Evolutionary conservation across 1,284 basidiomycete genomes (phyloP).

Genomic region (Ceratobasidium sp.): DNA sequence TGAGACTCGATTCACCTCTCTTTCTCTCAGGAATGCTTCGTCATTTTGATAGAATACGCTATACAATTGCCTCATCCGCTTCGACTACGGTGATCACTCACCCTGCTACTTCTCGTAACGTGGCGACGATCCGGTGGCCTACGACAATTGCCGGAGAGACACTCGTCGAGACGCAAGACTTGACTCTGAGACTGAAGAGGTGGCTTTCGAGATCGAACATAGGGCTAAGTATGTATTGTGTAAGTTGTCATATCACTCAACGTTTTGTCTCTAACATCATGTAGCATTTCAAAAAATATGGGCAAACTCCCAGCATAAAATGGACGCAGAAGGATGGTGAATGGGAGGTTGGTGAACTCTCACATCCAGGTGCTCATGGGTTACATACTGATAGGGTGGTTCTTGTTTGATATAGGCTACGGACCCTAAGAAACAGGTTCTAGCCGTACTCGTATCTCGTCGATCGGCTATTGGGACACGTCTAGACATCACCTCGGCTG

Average conservation of each 20-base stretch:
- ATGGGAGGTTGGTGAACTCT: constrained; percentile 14
- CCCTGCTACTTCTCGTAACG: constrained; percentile 3
- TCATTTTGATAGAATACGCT: neutral
- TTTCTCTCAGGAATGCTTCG: constrained; percentile 12
- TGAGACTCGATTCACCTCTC: constrained; percentile 11
- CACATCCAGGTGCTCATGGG: too few species aligned
- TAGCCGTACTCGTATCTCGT: constrained; percentile 4
- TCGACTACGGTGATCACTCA: constrained; percentile 5
- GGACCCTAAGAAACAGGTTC: constrained; percentile 1
- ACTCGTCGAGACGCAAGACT: neutral
- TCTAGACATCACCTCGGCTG: neutral
- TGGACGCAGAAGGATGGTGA: constrained; percentile 19
- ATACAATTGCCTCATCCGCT: constrained; percentile 10
- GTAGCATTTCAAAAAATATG: constrained; percentile 19
- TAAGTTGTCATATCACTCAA: too few species aligned
- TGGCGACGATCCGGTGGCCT: neutral
- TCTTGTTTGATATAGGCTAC: constrained; percentile 3
- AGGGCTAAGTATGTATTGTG: neutral
- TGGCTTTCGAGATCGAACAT: neutral
- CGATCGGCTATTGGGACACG: constrained; percentile 6
- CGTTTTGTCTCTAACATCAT: too few species aligned
- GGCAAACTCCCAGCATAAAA: constrained; percentile 7
- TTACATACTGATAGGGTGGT: too few species aligned
- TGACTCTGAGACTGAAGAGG: neutral
- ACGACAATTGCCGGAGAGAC: neutral